A percentile compares a stretch with the other conserved stretches of the same genome.
These are phyloP conservation scores for Pythium myriotylum DNA, from an alignment of 352 stramenopile species.

Conservation along the genomic window DNA sequence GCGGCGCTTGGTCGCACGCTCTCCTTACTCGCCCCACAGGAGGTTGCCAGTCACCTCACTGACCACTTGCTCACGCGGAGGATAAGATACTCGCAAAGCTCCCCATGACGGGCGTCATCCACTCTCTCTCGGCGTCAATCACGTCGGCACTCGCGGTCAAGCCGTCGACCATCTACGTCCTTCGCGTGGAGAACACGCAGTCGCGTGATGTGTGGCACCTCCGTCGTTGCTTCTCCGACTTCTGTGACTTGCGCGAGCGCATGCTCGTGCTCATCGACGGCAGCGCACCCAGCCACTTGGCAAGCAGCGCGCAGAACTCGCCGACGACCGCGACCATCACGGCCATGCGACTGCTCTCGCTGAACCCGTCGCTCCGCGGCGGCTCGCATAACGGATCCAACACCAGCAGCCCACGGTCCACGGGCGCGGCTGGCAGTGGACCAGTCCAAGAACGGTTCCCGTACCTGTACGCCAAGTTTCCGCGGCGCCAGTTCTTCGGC, in stretches of 20 bases:
- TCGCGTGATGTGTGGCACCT: slow-evolving; percentile 58
- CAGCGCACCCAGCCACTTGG: slow-evolving; percentile 6
- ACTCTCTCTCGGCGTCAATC: slow-evolving; percentile 59
- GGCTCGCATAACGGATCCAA: slow-evolving; percentile 26
- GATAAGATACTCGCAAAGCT: not conserved
- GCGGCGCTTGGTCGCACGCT: no score
- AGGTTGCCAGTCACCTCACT: slow-evolving; percentile 2
- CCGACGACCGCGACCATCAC: slow-evolving; percentile 16
- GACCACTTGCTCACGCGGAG: slow-evolving; percentile 15
- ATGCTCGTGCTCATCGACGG: slow-evolving; percentile 55
- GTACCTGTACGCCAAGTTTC: slow-evolving; percentile 72
- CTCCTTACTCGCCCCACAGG: not conserved
- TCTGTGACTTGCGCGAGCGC: slow-evolving; percentile 72
- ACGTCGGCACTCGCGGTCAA: slow-evolving; percentile 71
- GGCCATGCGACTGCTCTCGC: slow-evolving; percentile 15
- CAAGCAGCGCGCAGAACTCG: slow-evolving; percentile 16
- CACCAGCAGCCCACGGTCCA: slow-evolving; percentile 28
- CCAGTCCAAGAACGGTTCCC: slow-evolving; percentile 44
- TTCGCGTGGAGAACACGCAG: slow-evolving; percentile 56
- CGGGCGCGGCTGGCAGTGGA: slow-evolving; percentile 6
- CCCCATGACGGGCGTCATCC: slow-evolving; percentile 45
- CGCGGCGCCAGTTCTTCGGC: slow-evolving; percentile 59
- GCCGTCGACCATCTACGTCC: slow-evolving; percentile 75
- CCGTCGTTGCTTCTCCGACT: slow-evolving; percentile 74
- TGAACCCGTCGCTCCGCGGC: slow-evolving; percentile 11